Percentiles rank a stretch among this genome's conserved stretches.
Conservation (phyloP, 306 rosid species). For the Rosa chinensis region DNA sequence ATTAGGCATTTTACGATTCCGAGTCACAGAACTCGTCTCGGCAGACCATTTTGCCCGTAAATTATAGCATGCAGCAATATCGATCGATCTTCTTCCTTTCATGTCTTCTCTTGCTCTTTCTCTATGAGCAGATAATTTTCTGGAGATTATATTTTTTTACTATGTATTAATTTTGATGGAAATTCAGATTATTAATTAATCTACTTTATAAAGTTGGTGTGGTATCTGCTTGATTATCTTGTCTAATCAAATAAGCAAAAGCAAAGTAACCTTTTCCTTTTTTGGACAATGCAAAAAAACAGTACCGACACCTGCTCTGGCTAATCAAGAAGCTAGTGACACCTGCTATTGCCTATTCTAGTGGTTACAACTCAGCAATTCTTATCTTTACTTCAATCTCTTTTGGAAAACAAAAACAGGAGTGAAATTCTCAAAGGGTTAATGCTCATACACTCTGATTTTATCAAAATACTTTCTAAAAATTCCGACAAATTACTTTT, state of each 20-base stretch:
- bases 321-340: not conserved
- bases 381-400: not conserved
- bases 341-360: not conserved
- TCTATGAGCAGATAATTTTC: not conserved
- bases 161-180: not conserved
- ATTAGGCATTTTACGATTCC: slow-evolving; percentile 81
- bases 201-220: not conserved
- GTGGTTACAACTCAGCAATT: not conserved
- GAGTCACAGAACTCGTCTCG: slow-evolving; percentile 59
- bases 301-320: not conserved
- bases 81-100: not conserved
- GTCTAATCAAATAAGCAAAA: not conserved
- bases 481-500: too few species aligned
- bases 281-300: not conserved
- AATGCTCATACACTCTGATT: too few species aligned
- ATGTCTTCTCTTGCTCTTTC: not conserved
- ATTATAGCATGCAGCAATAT: slow-evolving; percentile 19
- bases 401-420: too few species aligned
- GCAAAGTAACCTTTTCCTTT: not conserved
- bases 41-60: slow-evolving; percentile 72
- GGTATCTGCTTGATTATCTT: not conserved
- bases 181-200: not conserved
- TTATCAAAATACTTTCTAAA: too few species aligned
- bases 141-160: not conserved
- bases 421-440: too few species aligned